Base-by-base conservation (phyloP, 495 filamentous ascomycete genomes). In the Aspergillus diversus region DNA sequence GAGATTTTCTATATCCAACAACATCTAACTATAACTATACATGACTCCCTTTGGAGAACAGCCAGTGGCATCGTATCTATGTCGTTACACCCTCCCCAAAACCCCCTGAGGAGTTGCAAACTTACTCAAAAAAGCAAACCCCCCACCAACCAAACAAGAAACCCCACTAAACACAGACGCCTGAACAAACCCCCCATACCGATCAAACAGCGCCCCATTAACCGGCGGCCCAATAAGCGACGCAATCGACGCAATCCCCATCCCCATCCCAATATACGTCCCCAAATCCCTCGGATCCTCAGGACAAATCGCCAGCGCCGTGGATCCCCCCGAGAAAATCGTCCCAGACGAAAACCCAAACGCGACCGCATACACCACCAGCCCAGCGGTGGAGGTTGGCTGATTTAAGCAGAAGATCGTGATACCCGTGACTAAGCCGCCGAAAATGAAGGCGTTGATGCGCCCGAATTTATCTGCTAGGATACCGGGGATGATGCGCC, bases 341-440 rank as follows among this genome's bases (percentile, higher is more conserved):
- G 76, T 81, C 0, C 87, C 87, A 43, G 79, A 84, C 5, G 78
- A 77, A 56, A 86, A 85, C 0, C 86, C 86, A 64, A 87, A 86
- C 8, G 87, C 34, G 7, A 84, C 63, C 6, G 79, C 73, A 56
- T 87, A 87, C 1, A 81, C 71, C 48, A 86, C 75, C 21, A 88
- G 71, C 0, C 77, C 79, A 0, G 76, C 69, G 11, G 73, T 75
- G n/a, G 76, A 74, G 17, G 73, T 67, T 12, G 83, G 81, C 5
- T 80, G 61, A 5, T 86, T 66, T 85, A 84, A 85, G 34, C 71
- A 71, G 17, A 75, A 63, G 33, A 68, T 56, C 12, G 70, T 16
- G 21, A 73, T 60, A 1, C 66, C 69, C 11, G 63, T 69, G 9
- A 50, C 35, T 2, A 60, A 21, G 5, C 61, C 66, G 2, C 68